Conservation (phyloP, 176 grass and related monocot genomes). For the Carex pumila region DNA sequence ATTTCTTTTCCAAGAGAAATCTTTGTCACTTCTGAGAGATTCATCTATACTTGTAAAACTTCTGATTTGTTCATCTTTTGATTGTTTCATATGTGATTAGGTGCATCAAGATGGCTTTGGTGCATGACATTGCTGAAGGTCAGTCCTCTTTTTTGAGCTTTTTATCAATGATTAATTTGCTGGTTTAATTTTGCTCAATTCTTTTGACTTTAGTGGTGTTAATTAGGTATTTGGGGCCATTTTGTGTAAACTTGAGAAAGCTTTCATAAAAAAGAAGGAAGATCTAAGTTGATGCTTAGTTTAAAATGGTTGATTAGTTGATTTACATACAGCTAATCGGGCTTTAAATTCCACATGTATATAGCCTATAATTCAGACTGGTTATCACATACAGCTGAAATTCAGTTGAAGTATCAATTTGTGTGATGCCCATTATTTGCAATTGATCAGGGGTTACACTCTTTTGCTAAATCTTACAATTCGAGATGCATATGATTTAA, state of each 20-base stretch:
- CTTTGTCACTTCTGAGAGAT: not conserved
- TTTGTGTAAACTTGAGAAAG: not conserved
- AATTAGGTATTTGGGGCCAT: not conserved
- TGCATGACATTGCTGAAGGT: constrained; percentile 98
- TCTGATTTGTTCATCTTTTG: not conserved
- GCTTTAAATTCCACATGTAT: not conserved
- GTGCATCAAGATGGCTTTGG: constrained; percentile 92
- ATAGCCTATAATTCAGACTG: not conserved
- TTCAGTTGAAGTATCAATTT: not conserved
- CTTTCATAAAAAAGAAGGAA: not conserved
- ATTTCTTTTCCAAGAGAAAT: not conserved
- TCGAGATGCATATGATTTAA: not conserved
- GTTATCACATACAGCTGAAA: not conserved
- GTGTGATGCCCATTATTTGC: not conserved
- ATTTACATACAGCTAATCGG: not conserved
- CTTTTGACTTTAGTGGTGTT: not conserved
- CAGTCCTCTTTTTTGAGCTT: not conserved
- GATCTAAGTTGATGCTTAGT: not conserved
- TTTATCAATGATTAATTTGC: no score
- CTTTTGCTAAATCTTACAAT: not conserved
- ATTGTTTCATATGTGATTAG: constrained; percentile 22
- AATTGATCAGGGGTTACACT: not conserved
- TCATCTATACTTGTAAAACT: not conserved
- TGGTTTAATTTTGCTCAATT: not conserved
- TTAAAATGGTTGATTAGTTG: not conserved